Evolutionary conservation across 2,329 filamentous ascomycete species (phyloP), one percentile per base, ranked within the genome.

Genomic region (Alternaria longipes): DNA sequence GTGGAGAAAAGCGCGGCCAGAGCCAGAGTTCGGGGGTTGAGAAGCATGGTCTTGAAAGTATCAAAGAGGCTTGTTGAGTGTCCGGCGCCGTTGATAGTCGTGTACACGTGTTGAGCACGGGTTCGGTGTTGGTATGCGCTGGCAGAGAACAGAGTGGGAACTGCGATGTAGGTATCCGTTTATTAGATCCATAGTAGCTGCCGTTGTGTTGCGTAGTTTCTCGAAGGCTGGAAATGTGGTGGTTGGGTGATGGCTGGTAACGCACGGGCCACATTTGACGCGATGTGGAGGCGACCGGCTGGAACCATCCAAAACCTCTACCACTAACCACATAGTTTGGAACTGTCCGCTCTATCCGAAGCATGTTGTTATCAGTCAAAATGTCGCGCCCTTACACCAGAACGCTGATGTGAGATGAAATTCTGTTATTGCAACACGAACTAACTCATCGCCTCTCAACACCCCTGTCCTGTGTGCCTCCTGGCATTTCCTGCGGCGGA

Each of bases 221-320:
- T 59, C 54, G 65, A 68, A 69, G 71, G 70, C 69, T 64, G 71
- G 70, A 71, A 71, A 69, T 65, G 47, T 65, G 70, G 70, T 70
- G 73, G 72, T 69, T 73, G 46, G 71, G 69, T 65, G 60, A 66
- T 66, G 68, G 67, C 64, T 72, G 69, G 49, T 62, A 61, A 60
- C 18, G 59, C 63, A 67, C 68, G 64, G 66, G 14, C 54, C n/a
- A 24, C 24, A 3, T n/a, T 34, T 18, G 20, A 12, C 32, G 46
- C 46, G 46, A 38, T 9, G 32, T 36, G 46, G 34, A 36, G 20
- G 47, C 45, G 26, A 26, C 34, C 28, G 58, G 54, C 54, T 57
- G 47, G 54, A 57, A 41, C 47, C 34, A 42, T 40, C 46, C 54
- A 44, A 24, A 47, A 16, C 24, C 14, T 46, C 14, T 24, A 38